phyloP scores from a whole-genome alignment of 2,329 filamentous ascomycete species.

The Colletotrichum shisoi region DNA sequence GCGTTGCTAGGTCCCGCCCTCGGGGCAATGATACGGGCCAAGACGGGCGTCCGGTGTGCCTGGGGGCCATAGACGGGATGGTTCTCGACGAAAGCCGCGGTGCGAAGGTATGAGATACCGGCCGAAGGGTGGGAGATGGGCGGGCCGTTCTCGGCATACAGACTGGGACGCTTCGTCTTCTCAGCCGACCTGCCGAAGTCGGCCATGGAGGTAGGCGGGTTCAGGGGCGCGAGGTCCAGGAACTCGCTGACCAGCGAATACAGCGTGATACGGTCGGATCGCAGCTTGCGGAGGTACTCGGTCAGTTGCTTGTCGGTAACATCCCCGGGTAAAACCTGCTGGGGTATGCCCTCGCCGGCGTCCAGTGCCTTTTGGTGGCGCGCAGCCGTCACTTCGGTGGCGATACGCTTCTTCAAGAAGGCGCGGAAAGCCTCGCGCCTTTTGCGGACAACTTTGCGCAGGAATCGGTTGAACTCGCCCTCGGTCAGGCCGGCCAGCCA shows the following conservation, averaged over 20 bases:
- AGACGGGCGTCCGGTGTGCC: conserved; percentile 56
- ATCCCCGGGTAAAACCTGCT: conserved; percentile 47
- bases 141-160: conserved; percentile 63
- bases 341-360: conserved; percentile 46
- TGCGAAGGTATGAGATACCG: conserved; percentile 68
- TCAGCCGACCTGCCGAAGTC: conserved; percentile 43
- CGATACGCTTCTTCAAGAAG: conserved; percentile 61
- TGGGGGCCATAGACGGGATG: conserved; percentile 70
- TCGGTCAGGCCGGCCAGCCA: conserved; percentile 71
- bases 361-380: conserved; percentile 52
- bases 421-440: conserved; percentile 63
- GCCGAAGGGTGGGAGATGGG: conserved; percentile 69
- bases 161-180: conserved; percentile 45
- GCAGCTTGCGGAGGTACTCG: conserved; percentile 62
- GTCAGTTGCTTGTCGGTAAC: conserved; percentile 62
- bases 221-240: conserved; percentile 67
- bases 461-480: conserved; percentile 65
- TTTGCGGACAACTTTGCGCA: conserved; percentile 62
- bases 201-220: conserved; percentile 45
- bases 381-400: conserved; percentile 54
- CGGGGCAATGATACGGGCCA: conserved; percentile 61
- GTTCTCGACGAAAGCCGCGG: conserved; percentile 63
- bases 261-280: conserved; percentile 59
- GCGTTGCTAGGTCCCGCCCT: conserved; percentile 48
- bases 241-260: conserved; percentile 66